These are phyloP conservation scores for Hypoxylon trugodes DNA, from an alignment of 495 filamentous ascomycete species.

Conservation along the genomic window DNA sequence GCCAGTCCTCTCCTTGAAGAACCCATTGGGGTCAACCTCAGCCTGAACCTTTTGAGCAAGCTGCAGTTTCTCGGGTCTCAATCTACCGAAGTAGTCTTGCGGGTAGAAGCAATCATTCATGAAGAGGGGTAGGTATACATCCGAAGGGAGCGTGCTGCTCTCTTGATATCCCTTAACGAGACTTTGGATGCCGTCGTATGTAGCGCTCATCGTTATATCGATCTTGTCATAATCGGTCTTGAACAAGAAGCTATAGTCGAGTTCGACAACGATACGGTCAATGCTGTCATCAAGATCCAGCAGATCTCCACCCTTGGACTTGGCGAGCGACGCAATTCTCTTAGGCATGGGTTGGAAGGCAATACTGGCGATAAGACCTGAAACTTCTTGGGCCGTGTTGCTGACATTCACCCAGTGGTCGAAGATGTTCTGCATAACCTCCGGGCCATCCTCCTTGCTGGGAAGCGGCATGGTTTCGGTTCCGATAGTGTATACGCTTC, in stretches of 20 bases:
- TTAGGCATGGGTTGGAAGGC: constrained; percentile 67
- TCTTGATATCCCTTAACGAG: constrained; percentile 47
- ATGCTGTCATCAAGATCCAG: constrained; percentile 59
- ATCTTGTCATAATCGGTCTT: constrained; percentile 56
- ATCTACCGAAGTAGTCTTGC: constrained; percentile 67
- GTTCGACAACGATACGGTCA: constrained; percentile 65
- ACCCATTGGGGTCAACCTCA: constrained; percentile 63
- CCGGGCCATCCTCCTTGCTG: constrained; percentile 39
- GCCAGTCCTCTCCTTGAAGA: constrained; percentile 66
- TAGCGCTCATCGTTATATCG: constrained; percentile 58
- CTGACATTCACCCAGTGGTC: constrained; percentile 61
- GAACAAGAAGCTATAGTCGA: constrained; percentile 62
- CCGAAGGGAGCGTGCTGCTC: constrained; percentile 48
- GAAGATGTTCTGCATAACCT: constrained; percentile 57
- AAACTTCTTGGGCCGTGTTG: constrained; percentile 52
- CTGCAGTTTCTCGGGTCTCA: constrained; percentile 54
- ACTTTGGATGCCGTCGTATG: constrained; percentile 52
- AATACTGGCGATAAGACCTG: constrained; percentile 60
- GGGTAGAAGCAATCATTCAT: constrained; percentile 67
- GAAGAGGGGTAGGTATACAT: constrained; percentile 66
- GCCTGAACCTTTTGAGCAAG: constrained; percentile 54
- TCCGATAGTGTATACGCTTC: constrained; percentile 62
- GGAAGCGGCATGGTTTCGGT: constrained; percentile 67
- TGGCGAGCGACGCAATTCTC: constrained; percentile 56
- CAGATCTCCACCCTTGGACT: constrained; percentile 60